These are phyloP conservation scores for Trichoderma asperelloides DNA, from an alignment of 495 filamentous ascomycete species.

Conservation along the genomic window DNA sequence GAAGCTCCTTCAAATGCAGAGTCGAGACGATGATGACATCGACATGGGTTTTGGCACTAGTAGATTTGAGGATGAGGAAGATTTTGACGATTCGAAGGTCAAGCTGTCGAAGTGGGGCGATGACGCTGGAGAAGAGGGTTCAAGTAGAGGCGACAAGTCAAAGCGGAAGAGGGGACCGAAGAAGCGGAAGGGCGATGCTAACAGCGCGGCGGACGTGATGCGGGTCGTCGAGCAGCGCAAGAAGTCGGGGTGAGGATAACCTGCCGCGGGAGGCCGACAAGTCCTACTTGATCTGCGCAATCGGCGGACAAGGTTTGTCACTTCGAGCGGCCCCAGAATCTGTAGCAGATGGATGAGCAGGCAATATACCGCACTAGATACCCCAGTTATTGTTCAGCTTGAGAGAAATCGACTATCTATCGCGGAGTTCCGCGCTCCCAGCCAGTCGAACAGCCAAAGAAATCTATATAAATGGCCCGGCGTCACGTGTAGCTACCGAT, in stretches of 20 bases:
- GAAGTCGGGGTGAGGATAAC: slow-evolving; percentile 10
- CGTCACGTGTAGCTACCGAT: neutral
- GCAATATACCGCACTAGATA: neutral
- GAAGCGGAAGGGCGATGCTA: slow-evolving; percentile 78
- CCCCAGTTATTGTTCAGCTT: neutral
- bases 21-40: slow-evolving; percentile 83
- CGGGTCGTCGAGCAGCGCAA: slow-evolving; percentile 63
- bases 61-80: slow-evolving; percentile 71
- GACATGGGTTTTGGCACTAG: slow-evolving; percentile 90
- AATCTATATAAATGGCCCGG: neutral
- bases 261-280: neutral
- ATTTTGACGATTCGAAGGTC: slow-evolving; percentile 47
- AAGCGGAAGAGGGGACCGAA: slow-evolving; percentile 75
- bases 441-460: neutral
- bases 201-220: slow-evolving; percentile 74
- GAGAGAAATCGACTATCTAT: neutral
- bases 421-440: neutral
- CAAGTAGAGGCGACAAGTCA: slow-evolving; percentile 39
- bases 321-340: neutral
- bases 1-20: slow-evolving; percentile 65
- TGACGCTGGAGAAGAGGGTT: slow-evolving; percentile 45
- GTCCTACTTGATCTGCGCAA: neutral
- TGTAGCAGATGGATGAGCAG: neutral
- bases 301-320: neutral
- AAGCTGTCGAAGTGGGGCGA: slow-evolving; percentile 59